Percentiles rank a stretch among this genome's conserved stretches.
phyloP scores from a whole-genome alignment of 257 asterid genomes.

The Solanum phureja region DNA sequence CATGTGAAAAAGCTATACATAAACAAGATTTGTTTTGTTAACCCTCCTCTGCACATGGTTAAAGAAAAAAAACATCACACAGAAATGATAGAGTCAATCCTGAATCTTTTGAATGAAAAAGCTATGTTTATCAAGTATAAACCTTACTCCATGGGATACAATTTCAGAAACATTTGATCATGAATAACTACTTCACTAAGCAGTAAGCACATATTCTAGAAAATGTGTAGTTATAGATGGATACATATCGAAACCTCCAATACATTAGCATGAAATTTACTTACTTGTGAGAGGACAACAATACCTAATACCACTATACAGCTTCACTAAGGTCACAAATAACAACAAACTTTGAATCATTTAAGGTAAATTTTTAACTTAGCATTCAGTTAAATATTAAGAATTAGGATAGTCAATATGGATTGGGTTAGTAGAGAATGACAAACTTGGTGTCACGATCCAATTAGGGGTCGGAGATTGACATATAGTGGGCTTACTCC shows the following conservation, averaged over 20 bases:
- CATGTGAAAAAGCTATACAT: neutral
- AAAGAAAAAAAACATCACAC: no score
- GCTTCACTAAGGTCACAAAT: neutral
- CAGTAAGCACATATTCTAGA: neutral
- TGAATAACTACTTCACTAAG: neutral
- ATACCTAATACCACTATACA: neutral
- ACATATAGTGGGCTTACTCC: neutral
- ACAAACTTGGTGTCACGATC: neutral
- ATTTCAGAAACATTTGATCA: neutral
- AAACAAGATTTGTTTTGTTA: neutral
- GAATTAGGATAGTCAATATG: neutral
- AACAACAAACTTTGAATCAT: neutral
- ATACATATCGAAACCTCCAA: neutral
- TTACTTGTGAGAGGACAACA: constrained; percentile 48
- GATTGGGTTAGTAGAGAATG: neutral
- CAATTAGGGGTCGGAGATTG: neutral
- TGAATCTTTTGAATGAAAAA: no score
- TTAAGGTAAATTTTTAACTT: neutral
- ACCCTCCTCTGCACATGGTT: no score
- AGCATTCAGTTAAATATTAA: neutral
- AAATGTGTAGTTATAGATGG: neutral
- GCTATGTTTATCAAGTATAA: neutral
- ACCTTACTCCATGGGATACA: neutral
- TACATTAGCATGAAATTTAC: neutral
- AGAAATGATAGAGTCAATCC: no score